Percentiles rank a stretch among this genome's conserved stretches.
These are phyloP conservation scores for Prunus campanulata DNA, from an alignment of 306 rosid species.

Conservation along the genomic window DNA sequence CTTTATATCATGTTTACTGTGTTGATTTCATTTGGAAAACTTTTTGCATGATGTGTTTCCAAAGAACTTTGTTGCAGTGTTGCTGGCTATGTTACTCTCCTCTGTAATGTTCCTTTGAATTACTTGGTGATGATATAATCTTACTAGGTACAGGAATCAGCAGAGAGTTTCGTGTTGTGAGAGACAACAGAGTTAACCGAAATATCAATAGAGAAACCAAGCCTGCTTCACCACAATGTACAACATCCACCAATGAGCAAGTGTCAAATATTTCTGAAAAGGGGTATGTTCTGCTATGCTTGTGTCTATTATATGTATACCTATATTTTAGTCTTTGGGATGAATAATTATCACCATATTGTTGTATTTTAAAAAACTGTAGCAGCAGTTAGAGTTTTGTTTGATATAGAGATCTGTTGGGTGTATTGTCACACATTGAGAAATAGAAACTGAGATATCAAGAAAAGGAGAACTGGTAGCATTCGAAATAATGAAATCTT, in stretches of 20 bases:
- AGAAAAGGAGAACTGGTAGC: not conserved
- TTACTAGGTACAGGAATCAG: slow-evolving; percentile 51
- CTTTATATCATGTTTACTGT: not conserved
- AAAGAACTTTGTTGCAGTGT: not conserved
- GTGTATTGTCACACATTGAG: not conserved
- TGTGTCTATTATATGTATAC: not conserved
- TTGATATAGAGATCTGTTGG: not conserved
- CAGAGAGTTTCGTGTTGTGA: slow-evolving; percentile 88
- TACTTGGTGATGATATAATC: slow-evolving; percentile 30
- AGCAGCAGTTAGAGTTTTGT: not conserved
- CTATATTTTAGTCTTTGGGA: not conserved
- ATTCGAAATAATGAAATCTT: not conserved
- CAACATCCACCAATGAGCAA: slow-evolving; percentile 42
- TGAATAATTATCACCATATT: not conserved
- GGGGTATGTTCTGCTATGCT: slow-evolving; percentile 46
- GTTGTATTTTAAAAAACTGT: not conserved
- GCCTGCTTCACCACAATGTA: slow-evolving; percentile 43
- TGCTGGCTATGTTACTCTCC: not conserved
- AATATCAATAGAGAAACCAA: slow-evolving; percentile 56
- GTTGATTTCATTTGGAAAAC: not conserved
- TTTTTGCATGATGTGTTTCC: not conserved
- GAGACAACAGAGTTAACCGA: slow-evolving; percentile 80
- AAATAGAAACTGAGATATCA: not conserved
- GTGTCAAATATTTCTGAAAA: slow-evolving; percentile 42
- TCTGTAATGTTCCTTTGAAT: slow-evolving; percentile 13